A percentile compares a stretch with the other conserved stretches of the same genome.
phyloP scores from a whole-genome alignment of 1,139 yeast species.

The Yamadazyma epiphylla region DNA sequence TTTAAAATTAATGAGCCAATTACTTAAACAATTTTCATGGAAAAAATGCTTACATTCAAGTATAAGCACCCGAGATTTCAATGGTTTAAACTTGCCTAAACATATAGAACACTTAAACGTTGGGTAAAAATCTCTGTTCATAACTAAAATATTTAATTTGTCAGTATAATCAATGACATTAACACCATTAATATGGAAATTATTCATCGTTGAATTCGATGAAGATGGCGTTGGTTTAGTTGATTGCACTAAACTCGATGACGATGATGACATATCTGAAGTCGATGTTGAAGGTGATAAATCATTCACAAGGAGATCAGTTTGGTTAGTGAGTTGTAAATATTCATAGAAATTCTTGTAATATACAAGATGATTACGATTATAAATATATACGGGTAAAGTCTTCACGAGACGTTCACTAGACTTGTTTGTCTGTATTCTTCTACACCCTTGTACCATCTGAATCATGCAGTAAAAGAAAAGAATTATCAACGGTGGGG shows the following conservation, averaged over 20 bases:
- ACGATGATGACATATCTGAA: slow-evolving; percentile 2
- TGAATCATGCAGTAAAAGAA: slow-evolving; percentile 31
- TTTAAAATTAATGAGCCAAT: slow-evolving; percentile 44
- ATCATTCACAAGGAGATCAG: slow-evolving; percentile 9
- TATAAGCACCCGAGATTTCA: slow-evolving; percentile 36
- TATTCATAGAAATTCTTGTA: slow-evolving; percentile 25
- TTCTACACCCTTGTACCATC: slow-evolving; percentile 26
- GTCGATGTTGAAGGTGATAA: slow-evolving; percentile 1
- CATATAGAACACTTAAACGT: slow-evolving; percentile 47
- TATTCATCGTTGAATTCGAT: slow-evolving; percentile 17
- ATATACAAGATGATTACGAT: slow-evolving; percentile 32
- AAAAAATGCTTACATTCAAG: slow-evolving; percentile 43
- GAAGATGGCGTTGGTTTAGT: slow-evolving; percentile 18
- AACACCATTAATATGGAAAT: slow-evolving; percentile 28
- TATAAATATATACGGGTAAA: slow-evolving; percentile 39
- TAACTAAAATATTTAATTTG: slow-evolving; percentile 22
- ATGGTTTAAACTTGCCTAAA: slow-evolving; percentile 36
- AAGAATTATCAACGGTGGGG: slow-evolving; percentile 42
- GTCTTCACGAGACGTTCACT: slow-evolving; percentile 34
- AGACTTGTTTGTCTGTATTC: slow-evolving; percentile 23
- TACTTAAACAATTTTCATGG: slow-evolving; percentile 42
- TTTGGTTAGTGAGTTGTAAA: slow-evolving; percentile 21
- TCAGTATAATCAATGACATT: slow-evolving; percentile 21
- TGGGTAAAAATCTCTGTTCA: slow-evolving; percentile 36
- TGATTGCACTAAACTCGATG: neutral